Base-by-base conservation (phyloP, 352 stramenopile species). In the Peronospora destructor region DNA sequence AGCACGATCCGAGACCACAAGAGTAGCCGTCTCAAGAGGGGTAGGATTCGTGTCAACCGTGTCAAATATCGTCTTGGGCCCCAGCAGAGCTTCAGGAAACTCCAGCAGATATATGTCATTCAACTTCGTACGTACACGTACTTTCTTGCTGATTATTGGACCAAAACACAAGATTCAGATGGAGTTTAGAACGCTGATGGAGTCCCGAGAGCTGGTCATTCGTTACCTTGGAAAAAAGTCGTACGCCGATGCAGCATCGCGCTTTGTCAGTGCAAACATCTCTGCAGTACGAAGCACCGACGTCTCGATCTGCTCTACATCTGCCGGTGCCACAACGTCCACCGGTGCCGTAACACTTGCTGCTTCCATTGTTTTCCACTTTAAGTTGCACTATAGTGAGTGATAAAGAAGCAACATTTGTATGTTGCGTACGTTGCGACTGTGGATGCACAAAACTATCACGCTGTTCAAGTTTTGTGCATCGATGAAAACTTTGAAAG, bases 191-290 rank as follows among this genome's bases (percentile, higher is more conserved):
- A 21, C 19, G 19, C 19, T 1, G 3, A 21, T 21, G 3, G 3
- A 21, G 19, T 21, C 3, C 3, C 19, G 3, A 1, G 3, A 21
- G 19, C 3, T 21, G 19, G 19, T 21, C 19, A 21, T 21, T 38
- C 13, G 48, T 42, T 48, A 89, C 77, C 73, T 84, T 4, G 78
- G 78, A 14, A 68, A 71, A 34, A 76, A 87, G 21, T 87, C 78
- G 39, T 73, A 72, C 1, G 38, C 58, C 3, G 39, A 67, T 16
- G 60, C 57, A 11, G 64, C 46, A 45, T 36, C 76, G 44, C 71
- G 75, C 54, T 90, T 90, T 4, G 71, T 74, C 19, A 87, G 66
- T 55, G 76, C 68, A 40, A 90, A 90, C 33, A 87, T 62, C 57
- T 87, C 78, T 17, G 76, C 70, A 1, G 76, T 83, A 14, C 68